These are phyloP conservation scores for Platanthera zijinensis DNA, from an alignment of 106 monocot genomes.

Conservation along the genomic window DNA sequence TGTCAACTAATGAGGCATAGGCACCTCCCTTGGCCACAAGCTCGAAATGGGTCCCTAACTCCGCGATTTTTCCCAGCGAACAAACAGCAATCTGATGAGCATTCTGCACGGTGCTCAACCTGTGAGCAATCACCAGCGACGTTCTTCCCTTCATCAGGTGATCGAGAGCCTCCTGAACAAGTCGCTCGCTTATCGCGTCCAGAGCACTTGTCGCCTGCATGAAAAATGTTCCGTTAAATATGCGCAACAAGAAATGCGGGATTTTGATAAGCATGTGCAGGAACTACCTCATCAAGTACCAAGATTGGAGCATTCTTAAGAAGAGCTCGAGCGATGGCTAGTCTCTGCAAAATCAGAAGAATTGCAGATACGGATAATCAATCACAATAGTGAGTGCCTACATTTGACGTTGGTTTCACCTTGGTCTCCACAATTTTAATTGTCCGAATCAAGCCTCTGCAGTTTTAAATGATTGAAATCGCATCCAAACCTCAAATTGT, in stretches of 20 bases:
- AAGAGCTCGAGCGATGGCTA: conserved; percentile 91
- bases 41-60: conserved; percentile 78
- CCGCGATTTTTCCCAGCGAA: conserved; percentile 61
- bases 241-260: neutral
- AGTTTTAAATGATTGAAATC: neutral
- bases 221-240: too few relatives aligned
- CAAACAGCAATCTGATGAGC: conserved; percentile 89
- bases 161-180: conserved; percentile 88
- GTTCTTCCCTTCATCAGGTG: conserved; percentile 90
- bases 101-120: conserved; percentile 95
- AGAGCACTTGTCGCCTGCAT: conserved; percentile 94
- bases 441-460: neutral
- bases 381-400: neutral
- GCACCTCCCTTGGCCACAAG: conserved; percentile 54
- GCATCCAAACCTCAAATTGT: neutral
- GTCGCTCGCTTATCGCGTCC: conserved; percentile 83
- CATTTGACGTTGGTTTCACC: too few relatives aligned
- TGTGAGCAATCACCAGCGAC: conserved; percentile 88
- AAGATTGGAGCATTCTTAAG: conserved; percentile 93
- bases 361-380: neutral
- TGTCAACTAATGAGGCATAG: conserved; percentile 76
- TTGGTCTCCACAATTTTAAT: neutral
- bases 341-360: conserved; percentile 48
- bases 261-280: neutral
- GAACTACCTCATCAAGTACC: conserved; percentile 84